Evolutionary conservation across 202 grass and related monocot species (phyloP).

Genomic region (Panicum virgatum): DNA sequence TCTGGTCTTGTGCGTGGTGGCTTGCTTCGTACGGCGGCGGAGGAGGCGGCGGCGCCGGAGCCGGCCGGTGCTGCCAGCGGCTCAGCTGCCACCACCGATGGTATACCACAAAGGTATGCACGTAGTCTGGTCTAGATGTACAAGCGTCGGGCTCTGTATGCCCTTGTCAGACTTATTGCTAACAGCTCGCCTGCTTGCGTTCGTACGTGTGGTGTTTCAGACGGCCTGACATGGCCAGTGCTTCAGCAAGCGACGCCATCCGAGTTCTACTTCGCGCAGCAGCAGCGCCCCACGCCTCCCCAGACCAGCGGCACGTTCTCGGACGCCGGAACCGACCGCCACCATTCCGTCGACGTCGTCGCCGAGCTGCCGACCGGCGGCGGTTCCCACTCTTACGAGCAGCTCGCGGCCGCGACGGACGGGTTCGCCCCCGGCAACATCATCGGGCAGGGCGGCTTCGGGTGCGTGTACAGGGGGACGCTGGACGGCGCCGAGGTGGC

Average conservation of each 20-base stretch:
- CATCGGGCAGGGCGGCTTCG: constrained; percentile 60
- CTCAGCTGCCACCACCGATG: background rate
- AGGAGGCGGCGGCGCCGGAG: constrained; percentile 1
- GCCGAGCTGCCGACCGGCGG: constrained; percentile 22
- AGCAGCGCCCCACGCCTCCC: constrained; percentile 15
- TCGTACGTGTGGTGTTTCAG: background rate
- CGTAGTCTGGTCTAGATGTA: too few relatives aligned
- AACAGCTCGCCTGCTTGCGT: background rate
- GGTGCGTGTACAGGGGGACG: constrained; percentile 50
- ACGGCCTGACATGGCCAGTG: constrained; percentile 7
- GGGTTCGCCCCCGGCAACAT: constrained; percentile 46
- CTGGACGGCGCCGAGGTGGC: constrained; percentile 48
- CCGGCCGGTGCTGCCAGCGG: background rate
- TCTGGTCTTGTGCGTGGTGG: constrained; percentile 4
- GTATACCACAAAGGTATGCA: constrained; percentile 37
- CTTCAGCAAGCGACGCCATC: constrained; percentile 15
- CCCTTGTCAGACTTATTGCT: background rate
- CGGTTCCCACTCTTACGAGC: constrained; percentile 40
- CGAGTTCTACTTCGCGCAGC: constrained; percentile 23
- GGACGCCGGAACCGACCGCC: background rate
- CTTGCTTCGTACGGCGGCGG: background rate
- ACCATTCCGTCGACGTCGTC: constrained; percentile 18
- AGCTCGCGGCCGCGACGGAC: constrained; percentile 44
- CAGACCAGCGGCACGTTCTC: constrained; percentile 39
- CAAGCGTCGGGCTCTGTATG: background rate